Percentiles rank a stretch among this genome's conserved stretches.
Conservation (phyloP, 768 basidiomycete genomes). For the Tephrocybe sp. region DNA sequence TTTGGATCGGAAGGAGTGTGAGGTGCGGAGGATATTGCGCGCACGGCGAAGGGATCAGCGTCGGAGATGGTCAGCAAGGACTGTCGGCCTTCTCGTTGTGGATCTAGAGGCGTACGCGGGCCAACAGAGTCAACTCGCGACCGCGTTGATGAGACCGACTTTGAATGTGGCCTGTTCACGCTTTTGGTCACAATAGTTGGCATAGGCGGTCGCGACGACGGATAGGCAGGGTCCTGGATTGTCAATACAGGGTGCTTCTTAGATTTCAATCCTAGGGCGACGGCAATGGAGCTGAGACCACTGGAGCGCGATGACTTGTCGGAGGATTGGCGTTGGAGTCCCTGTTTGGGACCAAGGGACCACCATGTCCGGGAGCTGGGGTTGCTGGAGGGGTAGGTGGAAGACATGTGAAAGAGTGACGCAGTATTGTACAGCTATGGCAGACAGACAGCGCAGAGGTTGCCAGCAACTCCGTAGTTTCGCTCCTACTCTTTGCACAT, state of each 20-base stretch:
- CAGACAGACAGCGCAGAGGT: background rate
- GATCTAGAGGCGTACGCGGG: constrained; percentile 56
- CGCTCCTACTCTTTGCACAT: constrained; percentile 14
- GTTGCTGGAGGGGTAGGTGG: constrained; percentile 31
- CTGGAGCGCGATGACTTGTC: constrained; percentile 29
- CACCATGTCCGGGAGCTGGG: constrained; percentile 44
- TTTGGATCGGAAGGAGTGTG: constrained; percentile 43
- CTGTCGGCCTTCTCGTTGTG: constrained; percentile 36
- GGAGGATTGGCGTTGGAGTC: constrained; percentile 26
- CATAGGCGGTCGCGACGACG: constrained; percentile 20
- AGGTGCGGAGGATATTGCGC: constrained; percentile 39
- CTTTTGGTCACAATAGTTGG: constrained; percentile 22
- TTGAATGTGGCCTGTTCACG: constrained; percentile 46
- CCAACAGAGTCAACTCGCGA: constrained; percentile 56
- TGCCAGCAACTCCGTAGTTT: constrained; percentile 9
- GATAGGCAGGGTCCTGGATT: constrained; percentile 48
- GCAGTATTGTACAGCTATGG: constrained; percentile 10
- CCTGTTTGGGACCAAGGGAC: constrained; percentile 38
- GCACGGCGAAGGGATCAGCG: constrained; percentile 62
- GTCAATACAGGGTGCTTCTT: constrained; percentile 58
- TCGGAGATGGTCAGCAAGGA: constrained; percentile 67
- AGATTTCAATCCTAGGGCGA: constrained; percentile 62
- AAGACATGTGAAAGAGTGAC: constrained; percentile 29
- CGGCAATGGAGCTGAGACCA: constrained; percentile 50
- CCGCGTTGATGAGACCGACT: constrained; percentile 57